A percentile compares a stretch with the other conserved stretches of the same genome.
Conservation (phyloP, 208 protist genomes). For the Trypanosoma avium region DNA sequence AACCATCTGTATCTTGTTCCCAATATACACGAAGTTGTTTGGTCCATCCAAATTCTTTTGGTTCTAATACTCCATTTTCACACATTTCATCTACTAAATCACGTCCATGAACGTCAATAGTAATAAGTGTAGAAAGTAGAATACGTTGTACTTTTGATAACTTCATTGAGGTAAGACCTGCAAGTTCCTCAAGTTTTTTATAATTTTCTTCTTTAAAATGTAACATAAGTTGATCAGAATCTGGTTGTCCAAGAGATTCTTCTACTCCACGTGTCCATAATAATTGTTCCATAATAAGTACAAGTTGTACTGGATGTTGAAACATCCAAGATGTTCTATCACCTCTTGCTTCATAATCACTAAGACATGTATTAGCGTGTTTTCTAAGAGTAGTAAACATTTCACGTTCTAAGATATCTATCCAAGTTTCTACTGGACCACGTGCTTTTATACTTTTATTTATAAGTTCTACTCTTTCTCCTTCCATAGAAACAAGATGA, state of each 20-base stretch:
- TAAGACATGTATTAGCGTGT: constrained; percentile 84
- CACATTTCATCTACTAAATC: constrained; percentile 96
- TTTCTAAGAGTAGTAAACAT: constrained; percentile 93
- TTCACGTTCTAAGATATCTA: constrained; percentile 92
- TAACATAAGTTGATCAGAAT: constrained; percentile 76
- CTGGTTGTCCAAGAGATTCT: constrained; percentile 69
- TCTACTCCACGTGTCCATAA: constrained; percentile 95
- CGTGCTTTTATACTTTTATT: constrained; percentile 95
- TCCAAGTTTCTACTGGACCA: constrained; percentile 95
- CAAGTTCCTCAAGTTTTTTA: constrained; percentile 88
- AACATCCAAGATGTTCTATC: constrained; percentile 92
- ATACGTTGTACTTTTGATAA: constrained; percentile 93
- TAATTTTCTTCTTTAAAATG: constrained; percentile 77
- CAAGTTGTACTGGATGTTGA: constrained; percentile 92
- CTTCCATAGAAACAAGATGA: constrained; percentile 91
- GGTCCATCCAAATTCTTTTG: constrained; percentile 96
- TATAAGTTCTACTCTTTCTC: constrained; percentile 87
- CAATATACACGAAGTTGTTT: constrained; percentile 98
- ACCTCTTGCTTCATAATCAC: constrained; percentile 81
- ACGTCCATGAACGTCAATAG: constrained; percentile 97
- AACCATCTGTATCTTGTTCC: constrained; percentile 91
- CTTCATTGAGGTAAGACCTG: constrained; percentile 84
- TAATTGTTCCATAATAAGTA: constrained; percentile 94
- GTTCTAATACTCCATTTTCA: constrained; percentile 74
- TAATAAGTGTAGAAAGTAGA: constrained; percentile 96